Percentiles rank a stretch among this genome's conserved stretches.
These are phyloP conservation scores for Cutaneotrichosporon sp. DNA, from an alignment of 1,284 basidiomycete species.

Conservation along the genomic window DNA sequence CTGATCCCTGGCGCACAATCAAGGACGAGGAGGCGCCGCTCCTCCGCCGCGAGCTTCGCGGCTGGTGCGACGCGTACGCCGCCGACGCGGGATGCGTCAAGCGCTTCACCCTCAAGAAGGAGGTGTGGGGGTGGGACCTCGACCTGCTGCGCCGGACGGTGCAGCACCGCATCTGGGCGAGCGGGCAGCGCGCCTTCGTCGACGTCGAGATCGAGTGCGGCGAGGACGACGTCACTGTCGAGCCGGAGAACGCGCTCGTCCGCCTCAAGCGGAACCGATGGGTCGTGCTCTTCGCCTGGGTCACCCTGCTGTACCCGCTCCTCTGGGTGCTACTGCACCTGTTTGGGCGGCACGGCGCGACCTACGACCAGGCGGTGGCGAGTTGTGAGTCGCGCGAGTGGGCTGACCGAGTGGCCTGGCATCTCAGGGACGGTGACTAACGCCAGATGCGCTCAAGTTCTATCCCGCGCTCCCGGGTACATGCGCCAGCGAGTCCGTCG, in stretches of 20 bases:
- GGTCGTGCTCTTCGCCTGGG: constrained; percentile 65
- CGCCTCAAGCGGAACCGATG: constrained; percentile 64
- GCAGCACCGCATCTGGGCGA: constrained; percentile 58
- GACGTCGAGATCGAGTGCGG: constrained; percentile 53
- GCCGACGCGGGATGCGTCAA: constrained; percentile 63
- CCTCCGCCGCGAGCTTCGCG: constrained; percentile 50
- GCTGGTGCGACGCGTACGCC: constrained; percentile 72
- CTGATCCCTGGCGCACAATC: not conserved
- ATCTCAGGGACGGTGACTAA: not conserved
- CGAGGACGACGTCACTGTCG: constrained; percentile 56
- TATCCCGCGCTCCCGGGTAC: not conserved
- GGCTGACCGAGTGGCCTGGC: not conserved
- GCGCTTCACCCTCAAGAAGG: constrained; percentile 66
- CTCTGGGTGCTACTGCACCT: constrained; percentile 55
- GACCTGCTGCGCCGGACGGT: constrained; percentile 54
- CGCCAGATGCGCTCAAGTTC: not conserved
- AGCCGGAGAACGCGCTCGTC: constrained; percentile 65
- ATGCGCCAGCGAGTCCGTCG: not conserved
- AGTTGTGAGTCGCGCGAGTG: not conserved
- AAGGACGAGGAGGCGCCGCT: not conserved
- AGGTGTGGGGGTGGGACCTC: constrained; percentile 70
- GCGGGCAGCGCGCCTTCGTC: constrained; percentile 59
- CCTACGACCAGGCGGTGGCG: not conserved
- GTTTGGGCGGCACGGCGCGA: not conserved
- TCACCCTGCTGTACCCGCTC: constrained; percentile 68